Evolutionary conservation across 163 green algal species (phyloP), one percentile per base, ranked within the genome.

Genomic region (Chlorella variabilis): DNA sequence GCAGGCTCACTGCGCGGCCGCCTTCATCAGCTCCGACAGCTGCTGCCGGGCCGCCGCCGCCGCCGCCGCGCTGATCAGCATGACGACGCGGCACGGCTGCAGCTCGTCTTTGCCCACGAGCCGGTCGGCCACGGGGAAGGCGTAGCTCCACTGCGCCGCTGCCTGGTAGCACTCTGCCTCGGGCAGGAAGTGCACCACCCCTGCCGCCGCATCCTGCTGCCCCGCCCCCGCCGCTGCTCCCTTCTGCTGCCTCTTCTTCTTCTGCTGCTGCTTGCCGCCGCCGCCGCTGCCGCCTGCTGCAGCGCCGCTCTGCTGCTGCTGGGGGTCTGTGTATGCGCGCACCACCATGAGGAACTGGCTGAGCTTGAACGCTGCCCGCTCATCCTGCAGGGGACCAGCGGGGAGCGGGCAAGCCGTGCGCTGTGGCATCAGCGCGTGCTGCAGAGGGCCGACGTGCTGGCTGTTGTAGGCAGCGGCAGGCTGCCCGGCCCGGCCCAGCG

Each of bases 111-210:
- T 90, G 31, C 63, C 84, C 48, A 90, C 84, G 2, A 89, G 78
- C 4, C 88, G 83, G 31, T 83, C 85, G 20, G 77, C 83, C 9
- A 94, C 79, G 0, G 90, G 86, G 80, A 98, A 96, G 17, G 86
- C 90, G 87, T 91, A 96, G 27, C 81, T 88, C 86, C 90, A 94
- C 29, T 71, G 68, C 45, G 84, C 86, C 15, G 91, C 82, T 80
- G 90, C 83, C 75, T 96, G 92, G 31, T 96, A 93, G 76, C 94
- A 96, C 86, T 98, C 93, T 61, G 97, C 94, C 85, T 98, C 95
- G 1, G 95, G 95, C 18, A 88, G 48, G 38, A 68, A 71, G 62
- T 73, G 61, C 51, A 80, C 58, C 29, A 79, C 33, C 27, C 51
- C 48, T 18, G 36, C 11, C 8, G 23, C 63, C 25, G 36, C 71